A percentile compares a stretch with the other conserved stretches of the same genome.
These are phyloP conservation scores for Neopestalotiopsis sp. DNA, from an alignment of 2,329 filamentous ascomycete species.

Conservation along the genomic window DNA sequence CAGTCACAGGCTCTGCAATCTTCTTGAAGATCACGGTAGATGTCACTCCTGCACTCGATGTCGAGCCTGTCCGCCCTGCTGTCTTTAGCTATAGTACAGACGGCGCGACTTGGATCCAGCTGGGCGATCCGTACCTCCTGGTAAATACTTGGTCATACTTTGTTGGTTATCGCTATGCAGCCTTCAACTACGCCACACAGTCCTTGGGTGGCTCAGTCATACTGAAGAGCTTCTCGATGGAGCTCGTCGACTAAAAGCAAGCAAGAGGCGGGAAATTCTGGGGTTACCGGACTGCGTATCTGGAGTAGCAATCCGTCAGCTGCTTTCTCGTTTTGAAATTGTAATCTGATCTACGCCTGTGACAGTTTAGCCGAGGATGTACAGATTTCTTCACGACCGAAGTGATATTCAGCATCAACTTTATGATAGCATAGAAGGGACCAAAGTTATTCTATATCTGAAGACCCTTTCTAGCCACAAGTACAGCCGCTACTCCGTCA, in stretches of 20 bases:
- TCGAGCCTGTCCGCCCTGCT: conserved; percentile 30
- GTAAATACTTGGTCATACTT: conserved; percentile 49
- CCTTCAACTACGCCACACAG: conserved; percentile 54
- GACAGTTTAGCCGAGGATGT: too few species aligned
- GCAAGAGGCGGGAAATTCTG: too few species aligned
- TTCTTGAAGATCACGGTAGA: conserved; percentile 43
- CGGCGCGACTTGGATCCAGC: conserved; percentile 39
- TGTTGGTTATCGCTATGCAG: conserved; percentile 49
- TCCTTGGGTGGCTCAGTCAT: conserved; percentile 41
- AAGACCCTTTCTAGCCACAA: too few species aligned
- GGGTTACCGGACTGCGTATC: too few species aligned
- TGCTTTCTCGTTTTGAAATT: too few species aligned
- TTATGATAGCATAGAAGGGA: too few species aligned
- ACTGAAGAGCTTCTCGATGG: conserved; percentile 24
- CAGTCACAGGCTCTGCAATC: conserved; percentile 35
- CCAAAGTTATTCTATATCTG: too few species aligned
- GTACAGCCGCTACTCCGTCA: too few species aligned
- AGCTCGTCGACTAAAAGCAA: conserved; percentile 31
- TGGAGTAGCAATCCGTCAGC: too few species aligned
- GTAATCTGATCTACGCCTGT: too few species aligned
- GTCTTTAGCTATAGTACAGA: conserved; percentile 47
- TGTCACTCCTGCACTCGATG: conserved; percentile 27
- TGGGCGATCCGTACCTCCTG: conserved; percentile 39
- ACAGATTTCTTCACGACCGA: too few species aligned
- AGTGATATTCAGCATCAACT: too few species aligned